phyloP scores from a whole-genome alignment of 139 green algal species.

The Tetradesmus obliquus region DNA sequence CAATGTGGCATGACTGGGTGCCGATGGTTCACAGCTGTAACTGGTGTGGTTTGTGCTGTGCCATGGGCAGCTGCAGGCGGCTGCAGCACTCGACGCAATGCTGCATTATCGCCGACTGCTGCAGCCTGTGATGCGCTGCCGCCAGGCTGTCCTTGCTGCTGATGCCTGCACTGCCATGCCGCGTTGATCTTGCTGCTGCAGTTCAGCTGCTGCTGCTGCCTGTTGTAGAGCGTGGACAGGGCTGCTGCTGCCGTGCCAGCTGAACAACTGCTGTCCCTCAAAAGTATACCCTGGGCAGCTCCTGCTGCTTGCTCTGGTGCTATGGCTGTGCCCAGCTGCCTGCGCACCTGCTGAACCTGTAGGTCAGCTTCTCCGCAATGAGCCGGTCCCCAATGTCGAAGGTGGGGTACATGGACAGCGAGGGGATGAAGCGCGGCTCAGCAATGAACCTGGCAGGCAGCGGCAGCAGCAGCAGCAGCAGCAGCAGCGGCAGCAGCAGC shows the following conservation, averaged over 20 bases:
- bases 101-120: too few species aligned
- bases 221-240: too few species aligned
- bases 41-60: too few species aligned
- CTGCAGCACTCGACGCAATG: too few species aligned
- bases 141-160: too few species aligned
- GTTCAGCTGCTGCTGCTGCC: neutral
- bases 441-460: constrained; percentile 81
- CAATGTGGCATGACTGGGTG: too few species aligned
- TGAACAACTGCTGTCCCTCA: neutral
- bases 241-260: neutral
- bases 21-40: too few species aligned
- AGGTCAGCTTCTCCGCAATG: constrained; percentile 98
- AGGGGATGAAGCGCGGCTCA: constrained; percentile 98
- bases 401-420: constrained; percentile 97
- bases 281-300: neutral
- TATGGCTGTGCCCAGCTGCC: neutral
- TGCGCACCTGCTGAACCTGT: constrained; percentile 75
- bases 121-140: too few species aligned
- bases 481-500: neutral
- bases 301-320: neutral
- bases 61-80: too few species aligned
- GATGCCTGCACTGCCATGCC: too few species aligned
- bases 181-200: neutral
- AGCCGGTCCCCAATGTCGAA: constrained; percentile 98
- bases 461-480: neutral